Evolutionary conservation across 139 green algal species (phyloP), one percentile per base, ranked within the genome.

Genomic region (Chlorella sorokiniana): DNA sequence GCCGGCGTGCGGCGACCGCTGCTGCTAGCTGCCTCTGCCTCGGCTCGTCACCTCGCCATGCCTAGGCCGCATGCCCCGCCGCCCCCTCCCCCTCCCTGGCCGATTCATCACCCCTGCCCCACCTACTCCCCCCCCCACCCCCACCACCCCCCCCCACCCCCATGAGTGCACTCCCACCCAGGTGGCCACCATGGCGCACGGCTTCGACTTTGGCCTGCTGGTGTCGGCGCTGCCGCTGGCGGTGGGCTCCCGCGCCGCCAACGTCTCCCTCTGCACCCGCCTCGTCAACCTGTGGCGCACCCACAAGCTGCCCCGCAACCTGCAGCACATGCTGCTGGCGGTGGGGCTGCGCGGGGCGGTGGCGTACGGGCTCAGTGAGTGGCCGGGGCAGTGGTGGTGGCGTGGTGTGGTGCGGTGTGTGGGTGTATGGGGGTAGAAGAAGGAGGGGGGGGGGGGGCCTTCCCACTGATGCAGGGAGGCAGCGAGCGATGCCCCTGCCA

Each of bases 341-440:
- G 82, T 84, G 33, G 91, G 91, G 31, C 70, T 95, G 73, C 77
- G 91, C n/a, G 91, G 91, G 10, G 91, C 91, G 23, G 90, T 95
- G n/a, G 91, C 91, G 4, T 95, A 92, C 68, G 89, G 85, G 35
- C 81, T 93, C 1, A 38, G 73, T 79, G 51, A 69, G 73, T 25
- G 16, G 45, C 18, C 38, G 22, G 40, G 4, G 2, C 27, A 27
- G 31, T n/a, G 40, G 1, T 35, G 40, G 6, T 54, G 68, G 22
- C 38, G 41, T 14, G 10, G 10, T 35, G 38, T 14, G 37, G 18
- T 27, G 4, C 31, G 56, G 62, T 10, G 8, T 42, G 9, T 44
- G 62, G n/a, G 6, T 20, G n/a, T 18, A 33, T 44, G 14, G 37
- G 61, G 3, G 61, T 68, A 27, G n/a, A 27, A 10, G 23, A 3